Conservation (phyloP, 352 stramenopile genomes). For the Phytophthora fragariae region DNA sequence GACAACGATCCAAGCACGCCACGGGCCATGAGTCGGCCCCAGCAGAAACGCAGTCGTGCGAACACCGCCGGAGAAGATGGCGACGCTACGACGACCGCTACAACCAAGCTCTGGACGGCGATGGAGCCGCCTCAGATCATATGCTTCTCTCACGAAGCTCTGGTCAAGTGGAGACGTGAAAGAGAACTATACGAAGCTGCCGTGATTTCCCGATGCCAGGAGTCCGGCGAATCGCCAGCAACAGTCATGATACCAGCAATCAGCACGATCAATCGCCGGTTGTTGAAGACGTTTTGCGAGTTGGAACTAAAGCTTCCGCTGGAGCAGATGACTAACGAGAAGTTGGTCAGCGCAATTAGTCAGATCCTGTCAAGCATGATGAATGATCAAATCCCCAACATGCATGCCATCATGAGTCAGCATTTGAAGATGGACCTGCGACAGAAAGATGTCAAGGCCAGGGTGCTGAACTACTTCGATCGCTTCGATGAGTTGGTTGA, state of each 20-base stretch:
- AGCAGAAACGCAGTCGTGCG: constrained; percentile 8
- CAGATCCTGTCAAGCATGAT: constrained; percentile 11
- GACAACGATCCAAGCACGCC: constrained; percentile 5
- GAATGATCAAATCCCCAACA: constrained; percentile 8
- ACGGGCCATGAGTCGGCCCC: background rate
- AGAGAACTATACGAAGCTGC: too few relatives aligned
- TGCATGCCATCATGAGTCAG: constrained; percentile 4
- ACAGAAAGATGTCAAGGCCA: constrained; percentile 9
- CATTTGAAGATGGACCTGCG: constrained; percentile 9
- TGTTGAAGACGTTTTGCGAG: background rate
- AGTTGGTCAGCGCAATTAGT: background rate
- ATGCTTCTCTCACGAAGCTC: constrained; percentile 4
- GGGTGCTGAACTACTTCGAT: constrained; percentile 18
- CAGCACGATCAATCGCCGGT: background rate
- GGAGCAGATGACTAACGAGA: background rate
- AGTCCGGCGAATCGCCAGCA: background rate
- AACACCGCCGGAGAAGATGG: constrained; percentile 1
- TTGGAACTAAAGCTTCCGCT: background rate
- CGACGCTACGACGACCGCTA: background rate
- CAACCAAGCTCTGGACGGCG: background rate
- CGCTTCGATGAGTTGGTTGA: constrained; percentile 12
- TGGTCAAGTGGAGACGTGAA: background rate
- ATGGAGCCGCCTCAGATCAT: constrained; percentile 1
- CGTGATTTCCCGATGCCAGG: background rate
- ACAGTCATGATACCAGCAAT: background rate